Percentiles rank a stretch among this genome's conserved stretches.
Evolutionary conservation across 1,284 basidiomycete species (phyloP).

Genomic region (Cutaneotrichosporon spelunceum): DNA sequence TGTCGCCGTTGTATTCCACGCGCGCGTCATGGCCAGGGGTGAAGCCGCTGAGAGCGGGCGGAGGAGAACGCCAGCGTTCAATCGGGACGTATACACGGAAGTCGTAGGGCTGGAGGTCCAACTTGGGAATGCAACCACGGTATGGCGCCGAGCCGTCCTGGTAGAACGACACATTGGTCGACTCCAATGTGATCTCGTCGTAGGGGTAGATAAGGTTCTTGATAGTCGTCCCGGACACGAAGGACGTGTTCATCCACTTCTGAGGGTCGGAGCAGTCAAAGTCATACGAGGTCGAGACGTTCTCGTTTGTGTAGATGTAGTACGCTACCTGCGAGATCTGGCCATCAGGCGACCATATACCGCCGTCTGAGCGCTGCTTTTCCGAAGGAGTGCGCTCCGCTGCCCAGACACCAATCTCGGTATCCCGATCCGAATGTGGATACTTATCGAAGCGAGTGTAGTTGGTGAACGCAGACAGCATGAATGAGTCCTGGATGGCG

Average conservation of each 20-base stretch:
- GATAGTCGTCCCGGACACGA: conserved; percentile 59
- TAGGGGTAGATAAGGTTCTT: conserved; percentile 77
- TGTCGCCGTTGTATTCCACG: conserved; percentile 58
- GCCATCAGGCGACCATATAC: conserved; percentile 46
- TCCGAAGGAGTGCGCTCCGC: conserved; percentile 61
- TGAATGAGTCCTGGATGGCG: conserved; percentile 77
- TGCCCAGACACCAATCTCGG: conserved; percentile 84
- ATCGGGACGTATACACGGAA: conserved; percentile 76
- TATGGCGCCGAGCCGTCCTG: conserved; percentile 62
- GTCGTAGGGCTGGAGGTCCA: conserved; percentile 69
- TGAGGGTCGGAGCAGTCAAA: conserved; percentile 59
- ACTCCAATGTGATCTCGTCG: conserved; percentile 66
- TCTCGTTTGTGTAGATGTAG: conserved; percentile 81
- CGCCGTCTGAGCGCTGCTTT: conserved; percentile 53
- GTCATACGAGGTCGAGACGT: conserved; percentile 63
- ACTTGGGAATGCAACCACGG: conserved; percentile 64
- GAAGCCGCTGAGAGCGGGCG: conserved; percentile 72
- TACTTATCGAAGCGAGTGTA: conserved; percentile 73
- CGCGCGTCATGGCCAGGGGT: conserved; percentile 79
- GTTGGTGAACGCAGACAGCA: conserved; percentile 71
- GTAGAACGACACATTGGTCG: conserved; percentile 65
- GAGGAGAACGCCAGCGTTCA: conserved; percentile 64
- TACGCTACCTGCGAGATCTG: conserved; percentile 63
- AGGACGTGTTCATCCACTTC: conserved; percentile 75
- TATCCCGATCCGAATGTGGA: conserved; percentile 77